A percentile compares a stretch with the other conserved stretches of the same genome.
Conservation (phyloP, 2,329 filamentous ascomycete species). For the Colletotrichum tropicale region DNA sequence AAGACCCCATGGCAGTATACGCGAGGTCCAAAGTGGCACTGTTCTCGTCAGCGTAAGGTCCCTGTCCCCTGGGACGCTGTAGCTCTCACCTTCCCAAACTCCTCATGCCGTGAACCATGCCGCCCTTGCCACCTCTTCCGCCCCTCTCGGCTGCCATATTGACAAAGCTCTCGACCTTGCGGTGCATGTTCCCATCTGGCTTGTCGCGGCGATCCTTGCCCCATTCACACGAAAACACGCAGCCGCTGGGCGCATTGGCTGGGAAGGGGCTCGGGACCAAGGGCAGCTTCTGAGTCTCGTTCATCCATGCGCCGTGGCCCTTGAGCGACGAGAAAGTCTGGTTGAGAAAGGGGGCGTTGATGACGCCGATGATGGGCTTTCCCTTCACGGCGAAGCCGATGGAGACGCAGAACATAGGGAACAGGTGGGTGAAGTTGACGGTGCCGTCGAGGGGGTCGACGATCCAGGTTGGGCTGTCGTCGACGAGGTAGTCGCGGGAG, state of each 20-base stretch:
- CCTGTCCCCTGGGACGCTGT: not conserved
- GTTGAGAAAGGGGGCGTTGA: conserved; percentile 73
- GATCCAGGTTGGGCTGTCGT: conserved; percentile 70
- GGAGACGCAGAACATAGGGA: conserved; percentile 82
- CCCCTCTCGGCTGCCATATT: conserved; percentile 75
- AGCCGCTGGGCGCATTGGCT: conserved; percentile 66
- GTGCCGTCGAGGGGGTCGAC: conserved; percentile 81
- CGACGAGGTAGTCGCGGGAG: conserved; percentile 72
- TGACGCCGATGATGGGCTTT: conserved; percentile 69
- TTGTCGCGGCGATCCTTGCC: conserved; percentile 75
- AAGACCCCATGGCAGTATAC: conserved; percentile 75
- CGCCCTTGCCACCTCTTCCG: conserved; percentile 68
- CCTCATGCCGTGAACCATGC: conserved; percentile 79
- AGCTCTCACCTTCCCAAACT: conserved; percentile 62
- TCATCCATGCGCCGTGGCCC: conserved; percentile 72
- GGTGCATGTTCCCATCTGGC: conserved; percentile 69
- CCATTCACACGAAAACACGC: conserved; percentile 79
- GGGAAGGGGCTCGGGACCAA: conserved; percentile 69
- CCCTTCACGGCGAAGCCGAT: conserved; percentile 70
- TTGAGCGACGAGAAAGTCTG: conserved; percentile 72
- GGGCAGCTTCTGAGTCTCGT: conserved; percentile 67
- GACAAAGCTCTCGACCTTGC: conserved; percentile 76
- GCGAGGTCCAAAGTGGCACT: conserved; percentile 77
- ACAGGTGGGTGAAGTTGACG: conserved; percentile 81
- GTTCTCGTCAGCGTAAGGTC: not conserved